A percentile compares a stretch with the other conserved stretches of the same genome.
Evolutionary conservation across 176 grass and related monocot genomes (phyloP).

Genomic region (Triticum urartu): DNA sequence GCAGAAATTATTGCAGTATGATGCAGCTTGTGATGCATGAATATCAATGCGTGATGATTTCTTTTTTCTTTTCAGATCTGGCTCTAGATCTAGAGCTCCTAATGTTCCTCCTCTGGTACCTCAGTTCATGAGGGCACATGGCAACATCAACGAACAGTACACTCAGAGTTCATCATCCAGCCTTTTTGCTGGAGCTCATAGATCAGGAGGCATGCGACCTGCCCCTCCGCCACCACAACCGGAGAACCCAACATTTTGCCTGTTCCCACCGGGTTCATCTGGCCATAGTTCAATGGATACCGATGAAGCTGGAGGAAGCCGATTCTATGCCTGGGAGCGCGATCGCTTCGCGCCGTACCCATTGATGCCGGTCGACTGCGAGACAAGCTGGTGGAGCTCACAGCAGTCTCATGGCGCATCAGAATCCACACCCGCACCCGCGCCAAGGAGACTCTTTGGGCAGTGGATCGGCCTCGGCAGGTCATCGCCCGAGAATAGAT

Average conservation of each 20-base stretch:
- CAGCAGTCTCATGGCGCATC: conserved; percentile 39
- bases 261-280: conserved; percentile 55
- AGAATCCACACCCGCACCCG: conserved; percentile 19
- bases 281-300: conserved; percentile 52
- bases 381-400: conserved; percentile 68
- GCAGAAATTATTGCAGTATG: not conserved
- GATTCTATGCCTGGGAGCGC: conserved; percentile 77
- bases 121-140: conserved; percentile 59
- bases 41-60: not conserved
- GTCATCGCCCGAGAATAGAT: conserved; percentile 48
- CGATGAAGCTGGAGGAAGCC: conserved; percentile 58
- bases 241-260: conserved; percentile 53
- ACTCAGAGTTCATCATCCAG: conserved; percentile 54
- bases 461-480: conserved; percentile 42
- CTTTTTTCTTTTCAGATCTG: conserved; percentile 53
- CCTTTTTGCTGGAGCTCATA: conserved; percentile 44
- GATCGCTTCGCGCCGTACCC: conserved; percentile 68
- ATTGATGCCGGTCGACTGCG: conserved; percentile 60
- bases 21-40: not conserved
- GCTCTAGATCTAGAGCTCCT: conserved; percentile 66
- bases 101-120: conserved; percentile 67
- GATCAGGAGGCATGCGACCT: conserved; percentile 45
- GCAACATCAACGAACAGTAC: conserved; percentile 61
- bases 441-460: conserved; percentile 46
- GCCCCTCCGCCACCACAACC: conserved; percentile 36